Conservation (phyloP, 2,329 filamentous ascomycete genomes). For the Colletotrichum cordylinicola region DNA sequence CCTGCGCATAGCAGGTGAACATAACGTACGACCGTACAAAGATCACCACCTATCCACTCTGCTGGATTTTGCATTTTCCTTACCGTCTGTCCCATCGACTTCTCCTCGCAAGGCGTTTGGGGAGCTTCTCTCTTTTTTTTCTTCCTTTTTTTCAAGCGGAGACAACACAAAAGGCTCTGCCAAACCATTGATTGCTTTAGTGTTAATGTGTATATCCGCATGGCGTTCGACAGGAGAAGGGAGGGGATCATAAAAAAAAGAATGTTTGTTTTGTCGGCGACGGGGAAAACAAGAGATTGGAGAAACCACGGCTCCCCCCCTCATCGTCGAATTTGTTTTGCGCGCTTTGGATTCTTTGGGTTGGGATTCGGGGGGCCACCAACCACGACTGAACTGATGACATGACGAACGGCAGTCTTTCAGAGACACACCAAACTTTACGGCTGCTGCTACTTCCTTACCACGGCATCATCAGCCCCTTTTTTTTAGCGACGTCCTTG, state of each 20-base stretch:
- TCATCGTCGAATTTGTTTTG: not conserved
- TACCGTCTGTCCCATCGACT: conserved; percentile 15
- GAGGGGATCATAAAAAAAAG: conserved; percentile 11
- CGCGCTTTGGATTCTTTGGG: conserved; percentile 17
- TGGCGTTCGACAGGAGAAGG: conserved; percentile 19
- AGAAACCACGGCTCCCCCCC: conserved; percentile 12
- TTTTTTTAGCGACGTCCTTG: not conserved
- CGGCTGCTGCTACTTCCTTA: not conserved
- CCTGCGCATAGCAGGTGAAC: conserved; percentile 11
- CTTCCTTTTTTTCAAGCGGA: not conserved
- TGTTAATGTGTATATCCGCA: conserved; percentile 24
- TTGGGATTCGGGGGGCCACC: conserved; percentile 16
- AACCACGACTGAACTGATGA: conserved; percentile 16
- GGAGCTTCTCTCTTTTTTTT: not conserved
- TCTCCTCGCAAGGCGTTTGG: conserved; percentile 21
- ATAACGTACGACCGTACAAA: conserved; percentile 15
- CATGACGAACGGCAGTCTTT: not conserved
- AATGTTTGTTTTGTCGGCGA: not conserved
- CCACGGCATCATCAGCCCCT: not conserved
- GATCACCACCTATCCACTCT: not conserved
- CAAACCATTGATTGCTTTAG: not conserved
- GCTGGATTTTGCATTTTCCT: conserved; percentile 7
- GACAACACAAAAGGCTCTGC: not conserved
- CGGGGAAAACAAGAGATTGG: not conserved
- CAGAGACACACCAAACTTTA: not conserved